phyloP scores from a whole-genome alignment of 169 alveolate genomes.

The Cryptosporidium parvum region DNA sequence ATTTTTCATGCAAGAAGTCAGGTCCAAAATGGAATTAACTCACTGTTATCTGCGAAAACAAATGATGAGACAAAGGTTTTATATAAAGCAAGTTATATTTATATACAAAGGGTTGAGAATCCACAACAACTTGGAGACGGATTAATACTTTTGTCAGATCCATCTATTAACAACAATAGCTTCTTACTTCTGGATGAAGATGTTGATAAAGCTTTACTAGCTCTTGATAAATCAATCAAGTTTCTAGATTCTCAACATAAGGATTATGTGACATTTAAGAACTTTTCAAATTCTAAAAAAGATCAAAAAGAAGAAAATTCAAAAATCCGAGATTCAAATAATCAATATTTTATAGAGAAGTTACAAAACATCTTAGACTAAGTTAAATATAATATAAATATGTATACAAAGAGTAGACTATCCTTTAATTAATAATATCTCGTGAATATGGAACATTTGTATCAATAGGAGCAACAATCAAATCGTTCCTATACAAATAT shows the following conservation, averaged over 20 bases:
- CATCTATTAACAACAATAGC: slow-evolving; percentile 43
- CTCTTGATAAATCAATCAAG: slow-evolving; percentile 6
- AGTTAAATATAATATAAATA: not conserved
- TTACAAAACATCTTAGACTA: not conserved
- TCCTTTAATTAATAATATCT: not conserved
- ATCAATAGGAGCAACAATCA: not conserved
- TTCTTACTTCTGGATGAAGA: slow-evolving; percentile 56
- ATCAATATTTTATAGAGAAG: not conserved
- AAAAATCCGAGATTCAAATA: not conserved
- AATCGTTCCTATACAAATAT: slow-evolving; percentile 30
- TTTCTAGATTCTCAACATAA: not conserved
- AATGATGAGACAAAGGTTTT: slow-evolving; percentile 5
- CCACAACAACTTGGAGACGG: slow-evolving; percentile 6
- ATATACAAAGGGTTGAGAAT: slow-evolving; percentile 13
- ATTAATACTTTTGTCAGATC: slow-evolving; percentile 30
- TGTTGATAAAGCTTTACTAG: slow-evolving; percentile 10
- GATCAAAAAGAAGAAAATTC: not conserved
- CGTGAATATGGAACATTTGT: not conserved
- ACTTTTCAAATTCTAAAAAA: slow-evolving; percentile 1
- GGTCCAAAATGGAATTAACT: not conserved
- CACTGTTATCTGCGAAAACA: not conserved
- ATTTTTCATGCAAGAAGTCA: not conserved
- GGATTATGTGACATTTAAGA: not conserved
- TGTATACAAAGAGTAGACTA: not conserved
- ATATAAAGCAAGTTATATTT: slow-evolving; percentile 36